Evolutionary conservation across 2,329 filamentous ascomycete species (phyloP).

Genomic region (Knufia petricola): DNA sequence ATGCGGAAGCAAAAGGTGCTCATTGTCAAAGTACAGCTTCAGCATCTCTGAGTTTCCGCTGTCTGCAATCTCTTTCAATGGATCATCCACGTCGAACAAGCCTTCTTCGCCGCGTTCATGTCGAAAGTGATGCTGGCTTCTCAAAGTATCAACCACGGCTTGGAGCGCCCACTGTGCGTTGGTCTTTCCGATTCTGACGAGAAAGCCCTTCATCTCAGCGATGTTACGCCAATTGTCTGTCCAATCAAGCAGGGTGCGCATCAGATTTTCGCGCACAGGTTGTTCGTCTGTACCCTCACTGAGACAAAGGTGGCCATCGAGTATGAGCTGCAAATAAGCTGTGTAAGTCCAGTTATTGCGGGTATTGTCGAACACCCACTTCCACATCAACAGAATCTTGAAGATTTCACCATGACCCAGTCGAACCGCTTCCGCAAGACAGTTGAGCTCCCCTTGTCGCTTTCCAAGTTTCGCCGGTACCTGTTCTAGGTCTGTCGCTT

Average conservation of each 20-base stretch:
- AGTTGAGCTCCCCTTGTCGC: not conserved
- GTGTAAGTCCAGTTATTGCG: not conserved
- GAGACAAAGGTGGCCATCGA: not conserved
- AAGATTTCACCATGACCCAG: constrained; percentile 4
- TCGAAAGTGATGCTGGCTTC: constrained; percentile 5
- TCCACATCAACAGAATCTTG: constrained; percentile 6
- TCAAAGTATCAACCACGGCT: not conserved
- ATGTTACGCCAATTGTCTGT: constrained; percentile 8
- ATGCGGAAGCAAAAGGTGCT: constrained; percentile 4
- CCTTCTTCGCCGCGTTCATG: constrained; percentile 7
- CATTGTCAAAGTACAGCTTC: constrained; percentile 3
- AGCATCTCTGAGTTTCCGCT: not conserved
- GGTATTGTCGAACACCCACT: not conserved
- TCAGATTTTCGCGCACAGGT: not conserved
- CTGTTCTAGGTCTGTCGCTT: constrained; percentile 2
- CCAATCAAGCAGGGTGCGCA: constrained; percentile 2
- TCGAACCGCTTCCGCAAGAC: constrained; percentile 1
- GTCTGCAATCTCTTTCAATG: not conserved
- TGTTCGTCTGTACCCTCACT: not conserved
- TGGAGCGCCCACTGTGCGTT: not conserved
- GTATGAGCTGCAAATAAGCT: not conserved
- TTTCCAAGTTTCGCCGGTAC: constrained; percentile 1
- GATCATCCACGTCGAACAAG: not conserved
- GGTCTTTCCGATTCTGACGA: not conserved
- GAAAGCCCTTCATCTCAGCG: constrained; percentile 6